Evolutionary conservation across 208 protist genomes (phyloP).

Genomic region (Naegleria gruberi): DNA sequence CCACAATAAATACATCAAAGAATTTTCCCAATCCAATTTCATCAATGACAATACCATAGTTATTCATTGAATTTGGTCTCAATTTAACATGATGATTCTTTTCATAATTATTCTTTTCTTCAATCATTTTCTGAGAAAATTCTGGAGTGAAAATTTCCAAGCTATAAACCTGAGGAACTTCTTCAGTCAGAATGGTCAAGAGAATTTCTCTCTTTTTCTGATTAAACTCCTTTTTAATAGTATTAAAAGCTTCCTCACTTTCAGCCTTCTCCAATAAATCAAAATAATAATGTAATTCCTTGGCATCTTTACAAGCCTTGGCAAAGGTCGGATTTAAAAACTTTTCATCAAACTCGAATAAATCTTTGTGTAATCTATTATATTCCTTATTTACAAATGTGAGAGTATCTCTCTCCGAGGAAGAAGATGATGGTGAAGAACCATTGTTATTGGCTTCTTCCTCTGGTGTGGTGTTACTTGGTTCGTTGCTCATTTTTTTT

Average conservation of each 20-base stretch:
- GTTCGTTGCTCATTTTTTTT: too few relatives aligned
- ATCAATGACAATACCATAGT: constrained; percentile 31
- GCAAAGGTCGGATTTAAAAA: background rate
- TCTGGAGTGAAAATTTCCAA: constrained; percentile 24
- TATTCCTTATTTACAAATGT: background rate
- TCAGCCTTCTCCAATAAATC: background rate
- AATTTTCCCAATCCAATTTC: constrained; percentile 24
- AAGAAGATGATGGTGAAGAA: too few relatives aligned
- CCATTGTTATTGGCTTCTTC: too few relatives aligned
- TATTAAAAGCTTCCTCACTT: background rate
- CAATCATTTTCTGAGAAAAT: constrained; percentile 27
- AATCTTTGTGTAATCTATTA: background rate
- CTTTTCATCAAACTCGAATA: background rate
- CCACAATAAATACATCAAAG: background rate
- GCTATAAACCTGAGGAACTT: background rate
- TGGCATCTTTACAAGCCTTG: background rate
- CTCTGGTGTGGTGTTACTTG: too few relatives aligned
- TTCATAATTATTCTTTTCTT: constrained; percentile 22
- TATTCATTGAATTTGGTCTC: constrained; percentile 39
- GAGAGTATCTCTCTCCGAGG: background rate
- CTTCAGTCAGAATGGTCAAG: background rate
- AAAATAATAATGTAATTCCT: background rate
- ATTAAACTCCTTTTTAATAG: background rate
- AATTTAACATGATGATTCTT: background rate
- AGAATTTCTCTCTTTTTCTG: background rate